Percentiles rank a stretch among this genome's conserved stretches.
phyloP scores from a whole-genome alignment of 768 basidiomycete species.

The Panaeolus cyanescens region DNA sequence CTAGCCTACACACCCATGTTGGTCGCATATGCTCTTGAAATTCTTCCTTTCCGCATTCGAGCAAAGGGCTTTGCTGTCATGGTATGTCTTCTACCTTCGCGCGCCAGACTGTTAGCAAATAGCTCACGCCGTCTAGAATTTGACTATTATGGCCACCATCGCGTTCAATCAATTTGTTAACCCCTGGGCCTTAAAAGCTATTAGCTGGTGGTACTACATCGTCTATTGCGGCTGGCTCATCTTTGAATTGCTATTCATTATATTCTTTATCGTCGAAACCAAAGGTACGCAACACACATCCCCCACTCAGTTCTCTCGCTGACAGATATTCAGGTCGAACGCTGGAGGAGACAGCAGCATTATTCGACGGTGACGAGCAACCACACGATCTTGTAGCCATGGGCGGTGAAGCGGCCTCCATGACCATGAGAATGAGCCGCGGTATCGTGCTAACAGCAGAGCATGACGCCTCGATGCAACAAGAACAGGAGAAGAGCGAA shows the following conservation, averaged over 20 bases:
- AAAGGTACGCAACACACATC: constrained; percentile 41
- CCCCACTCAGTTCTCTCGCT: constrained; percentile 3
- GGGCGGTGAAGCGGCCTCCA: constrained; percentile 50
- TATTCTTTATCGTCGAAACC: constrained; percentile 60
- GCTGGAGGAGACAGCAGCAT: constrained; percentile 70
- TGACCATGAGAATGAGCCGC: constrained; percentile 32
- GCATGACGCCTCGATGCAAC: background rate
- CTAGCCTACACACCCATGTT: constrained; percentile 80
- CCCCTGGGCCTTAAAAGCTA: constrained; percentile 65
- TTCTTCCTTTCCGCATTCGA: constrained; percentile 77
- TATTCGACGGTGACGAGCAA: constrained; percentile 66
- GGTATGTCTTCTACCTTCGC: constrained; percentile 38
- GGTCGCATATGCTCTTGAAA: constrained; percentile 66
- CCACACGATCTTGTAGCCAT: constrained; percentile 43
- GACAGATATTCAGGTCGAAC: constrained; percentile 47
- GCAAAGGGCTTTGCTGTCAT: constrained; percentile 81
- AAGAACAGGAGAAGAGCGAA: constrained; percentile 17
- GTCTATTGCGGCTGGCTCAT: constrained; percentile 67
- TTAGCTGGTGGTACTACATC: constrained; percentile 63
- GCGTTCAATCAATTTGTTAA: constrained; percentile 84
- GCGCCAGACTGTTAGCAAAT: background rate
- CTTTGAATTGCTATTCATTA: constrained; percentile 60
- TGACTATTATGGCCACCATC: constrained; percentile 62
- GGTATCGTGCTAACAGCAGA: constrained; percentile 18
- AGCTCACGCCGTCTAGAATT: constrained; percentile 42